phyloP scores from a whole-genome alignment of 1,284 basidiomycete genomes.

The Heterobasidion parviporum region DNA sequence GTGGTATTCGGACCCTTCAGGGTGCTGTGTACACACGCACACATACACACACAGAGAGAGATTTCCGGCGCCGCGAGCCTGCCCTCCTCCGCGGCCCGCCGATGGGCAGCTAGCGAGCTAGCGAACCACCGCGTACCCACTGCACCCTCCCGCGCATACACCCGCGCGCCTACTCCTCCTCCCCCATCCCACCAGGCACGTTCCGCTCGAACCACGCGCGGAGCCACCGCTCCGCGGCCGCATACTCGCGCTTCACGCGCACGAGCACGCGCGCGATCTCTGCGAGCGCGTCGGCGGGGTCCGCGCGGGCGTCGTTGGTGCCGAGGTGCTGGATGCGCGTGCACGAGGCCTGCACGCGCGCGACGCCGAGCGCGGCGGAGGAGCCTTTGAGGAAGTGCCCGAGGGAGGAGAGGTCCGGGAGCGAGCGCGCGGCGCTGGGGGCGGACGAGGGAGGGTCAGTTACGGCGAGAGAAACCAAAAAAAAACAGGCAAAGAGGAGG shows the following conservation, averaged over 20 bases:
- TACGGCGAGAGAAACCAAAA: background rate
- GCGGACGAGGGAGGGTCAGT: constrained; percentile 4
- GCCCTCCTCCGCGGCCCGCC: no score
- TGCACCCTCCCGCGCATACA: no score
- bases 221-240: constrained; percentile 34
- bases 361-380: constrained; percentile 82
- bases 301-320: constrained; percentile 43
- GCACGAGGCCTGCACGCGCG: constrained; percentile 75
- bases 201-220: background rate
- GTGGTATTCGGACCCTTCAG: no score
- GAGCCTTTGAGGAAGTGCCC: constrained; percentile 96
- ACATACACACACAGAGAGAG: no score
- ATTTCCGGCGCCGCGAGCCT: no score
- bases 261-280: constrained; percentile 48
- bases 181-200: no score
- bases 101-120: no score
- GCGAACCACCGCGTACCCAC: no score
- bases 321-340: constrained; percentile 89
- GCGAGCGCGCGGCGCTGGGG: constrained; percentile 46
- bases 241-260: constrained; percentile 50
- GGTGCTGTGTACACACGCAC: no score
- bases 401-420: constrained; percentile 60
- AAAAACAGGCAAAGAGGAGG: background rate
- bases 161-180: no score
- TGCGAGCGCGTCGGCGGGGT: constrained; percentile 46